phyloP scores from a whole-genome alignment of 2,329 filamentous ascomycete species.

The Triangularia setosa region DNA sequence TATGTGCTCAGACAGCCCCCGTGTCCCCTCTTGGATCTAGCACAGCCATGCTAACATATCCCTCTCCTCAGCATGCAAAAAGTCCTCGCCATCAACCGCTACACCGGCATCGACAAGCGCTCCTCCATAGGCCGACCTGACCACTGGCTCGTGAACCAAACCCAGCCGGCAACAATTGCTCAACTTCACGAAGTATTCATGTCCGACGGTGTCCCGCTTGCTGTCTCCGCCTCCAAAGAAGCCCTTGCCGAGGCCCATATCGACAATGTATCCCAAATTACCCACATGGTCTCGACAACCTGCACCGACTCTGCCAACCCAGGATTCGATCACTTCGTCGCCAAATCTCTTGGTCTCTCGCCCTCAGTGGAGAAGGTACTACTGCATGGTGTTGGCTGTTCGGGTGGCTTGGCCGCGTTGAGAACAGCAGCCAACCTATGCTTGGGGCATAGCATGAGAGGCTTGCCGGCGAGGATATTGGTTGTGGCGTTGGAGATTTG shows the following conservation, averaged over 20 bases:
- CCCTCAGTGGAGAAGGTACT: constrained; percentile 60
- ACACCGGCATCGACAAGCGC: constrained; percentile 60
- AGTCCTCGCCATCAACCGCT: constrained; percentile 59
- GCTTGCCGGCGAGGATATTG: constrained; percentile 58
- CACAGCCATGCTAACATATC: not conserved
- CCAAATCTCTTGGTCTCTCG: constrained; percentile 54
- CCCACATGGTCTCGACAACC: constrained; percentile 63
- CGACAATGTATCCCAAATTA: constrained; percentile 48
- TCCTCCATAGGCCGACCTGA: constrained; percentile 59
- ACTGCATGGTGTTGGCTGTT: constrained; percentile 63
- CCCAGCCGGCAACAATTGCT: constrained; percentile 48
- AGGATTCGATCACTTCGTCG: constrained; percentile 63
- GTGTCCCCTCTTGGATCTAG: not conserved
- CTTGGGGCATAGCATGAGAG: constrained; percentile 55
- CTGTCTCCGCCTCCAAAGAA: constrained; percentile 51
- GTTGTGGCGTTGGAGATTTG: constrained; percentile 62
- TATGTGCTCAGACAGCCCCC: constrained; percentile 33
- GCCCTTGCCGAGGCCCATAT: constrained; percentile 53
- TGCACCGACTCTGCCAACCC: constrained; percentile 68
- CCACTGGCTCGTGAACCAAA: constrained; percentile 58
- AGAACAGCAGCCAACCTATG: constrained; percentile 65
- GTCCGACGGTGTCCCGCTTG: constrained; percentile 54
- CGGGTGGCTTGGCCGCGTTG: constrained; percentile 58
- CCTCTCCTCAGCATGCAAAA: constrained; percentile 52
- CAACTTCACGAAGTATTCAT: constrained; percentile 55